Base-by-base conservation (phyloP, 1,284 basidiomycete species). In the Exsudoporus floridanus region DNA sequence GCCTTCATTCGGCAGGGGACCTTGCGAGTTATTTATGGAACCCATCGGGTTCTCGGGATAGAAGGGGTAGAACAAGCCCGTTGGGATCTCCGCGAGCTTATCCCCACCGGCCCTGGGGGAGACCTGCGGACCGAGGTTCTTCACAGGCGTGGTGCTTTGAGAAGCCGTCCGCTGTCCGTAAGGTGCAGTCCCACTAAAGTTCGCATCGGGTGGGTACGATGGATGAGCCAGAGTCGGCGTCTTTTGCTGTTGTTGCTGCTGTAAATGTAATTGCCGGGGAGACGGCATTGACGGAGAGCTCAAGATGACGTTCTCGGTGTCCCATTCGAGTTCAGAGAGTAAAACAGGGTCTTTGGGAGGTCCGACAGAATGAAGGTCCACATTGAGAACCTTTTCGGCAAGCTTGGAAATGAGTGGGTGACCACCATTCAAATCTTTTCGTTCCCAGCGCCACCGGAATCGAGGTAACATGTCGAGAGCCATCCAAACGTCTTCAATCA, bases 371-470 rank as follows among this genome's bases (percentile, higher is more conserved):
- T 80, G 79, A 16, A 90, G 74, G 62, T 84, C 80, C 43, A 88
- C 82, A 31, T 78, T 78, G 70, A 90, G 82, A 25, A 90, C 86
- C 53, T 82, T 82, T 70, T 90, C 88, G 1, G 87, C 88, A 40
- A 91, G 79, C 59, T 81, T 84, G 16, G 86, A 82, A 52, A 91
- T 89, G 49, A 90, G 78, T n/a, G 89, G 89, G 61, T 90, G 88
- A 2, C 82, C 84, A 39, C 85, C 86, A 46, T 82, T 83, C 53
- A 81, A 70, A 62, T 91, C 89, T 66, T 85, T 90, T 43, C 88
- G 80, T 63, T 90, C 87, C 89, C 90, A 92, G 56, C 88, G 82
- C 90, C 90, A 92, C 49, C 89, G 83, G 78, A 90, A 87, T 36
- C 84, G 83, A 5, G 89, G 89, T 8, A 92, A 80, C 82, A 91